Percentiles rank a stretch among this genome's conserved stretches.
Conservation (phyloP, 345 rosid genomes). For the Populus alba region DNA sequence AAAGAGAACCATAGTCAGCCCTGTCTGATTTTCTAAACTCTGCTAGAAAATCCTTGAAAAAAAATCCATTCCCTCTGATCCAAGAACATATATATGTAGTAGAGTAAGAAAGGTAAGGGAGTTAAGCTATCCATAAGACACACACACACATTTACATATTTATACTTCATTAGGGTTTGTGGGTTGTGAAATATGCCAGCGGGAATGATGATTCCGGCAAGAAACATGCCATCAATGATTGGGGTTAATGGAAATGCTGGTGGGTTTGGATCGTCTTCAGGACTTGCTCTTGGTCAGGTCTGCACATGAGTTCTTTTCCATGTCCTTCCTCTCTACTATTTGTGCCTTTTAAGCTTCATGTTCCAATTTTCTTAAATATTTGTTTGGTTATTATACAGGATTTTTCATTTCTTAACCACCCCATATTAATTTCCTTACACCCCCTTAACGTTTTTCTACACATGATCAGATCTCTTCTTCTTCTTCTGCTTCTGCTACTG, state of each 20-base stretch:
- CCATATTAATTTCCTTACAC: not conserved
- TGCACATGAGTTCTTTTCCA: not conserved
- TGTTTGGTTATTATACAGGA: not conserved
- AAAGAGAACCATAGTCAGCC: constrained; percentile 13
- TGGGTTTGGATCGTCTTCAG: constrained; percentile 54
- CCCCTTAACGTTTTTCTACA: not conserved
- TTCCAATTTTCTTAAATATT: not conserved
- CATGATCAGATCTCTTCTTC: constrained; percentile 10
- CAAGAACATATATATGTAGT: not conserved
- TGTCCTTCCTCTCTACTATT: not conserved
- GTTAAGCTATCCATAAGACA: not conserved
- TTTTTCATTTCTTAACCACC: not conserved
- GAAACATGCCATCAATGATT: constrained; percentile 51
- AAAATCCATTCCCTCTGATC: not conserved
- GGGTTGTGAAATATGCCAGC: constrained; percentile 46
- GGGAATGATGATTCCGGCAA: constrained; percentile 60
- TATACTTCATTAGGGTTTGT: constrained; percentile 19
- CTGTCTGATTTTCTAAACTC: not conserved
- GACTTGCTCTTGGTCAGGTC: constrained; percentile 57
- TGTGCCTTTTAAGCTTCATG: not conserved
- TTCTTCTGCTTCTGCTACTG: not conserved
- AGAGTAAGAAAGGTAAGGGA: not conserved
- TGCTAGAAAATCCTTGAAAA: not conserved
- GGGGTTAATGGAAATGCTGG: constrained; percentile 35
- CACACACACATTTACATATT: not conserved